A percentile compares a stretch with the other conserved stretches of the same genome.
Conservation (phyloP, 148 eudicot species). For the Camellia sinensis region DNA sequence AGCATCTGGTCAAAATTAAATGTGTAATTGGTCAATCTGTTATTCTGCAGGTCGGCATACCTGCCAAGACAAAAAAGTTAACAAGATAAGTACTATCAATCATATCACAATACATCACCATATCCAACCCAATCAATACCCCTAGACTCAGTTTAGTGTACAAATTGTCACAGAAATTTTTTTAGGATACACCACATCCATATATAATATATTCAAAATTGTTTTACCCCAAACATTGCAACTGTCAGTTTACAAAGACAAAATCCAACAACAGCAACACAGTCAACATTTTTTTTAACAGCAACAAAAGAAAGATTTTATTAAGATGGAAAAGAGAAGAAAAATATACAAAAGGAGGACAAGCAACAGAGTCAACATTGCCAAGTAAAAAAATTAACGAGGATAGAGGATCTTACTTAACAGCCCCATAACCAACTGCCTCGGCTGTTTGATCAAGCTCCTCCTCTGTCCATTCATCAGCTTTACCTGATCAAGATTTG, state of each 20-base stretch:
- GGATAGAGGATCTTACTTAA: constrained; percentile 59
- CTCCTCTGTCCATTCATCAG: constrained; percentile 71
- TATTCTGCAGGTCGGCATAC: constrained; percentile 96
- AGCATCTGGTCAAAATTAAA: constrained; percentile 94
- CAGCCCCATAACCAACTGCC: constrained; percentile 97
- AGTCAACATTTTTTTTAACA: no score
- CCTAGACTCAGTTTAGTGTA: neutral
- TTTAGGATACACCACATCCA: neutral
- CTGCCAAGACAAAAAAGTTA: constrained; percentile 37
- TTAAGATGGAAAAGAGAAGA: no score
- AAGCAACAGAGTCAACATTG: neutral
- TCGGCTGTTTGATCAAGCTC: constrained; percentile 84
- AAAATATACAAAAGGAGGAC: no score
- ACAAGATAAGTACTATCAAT: neutral
- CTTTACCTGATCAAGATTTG: constrained; percentile 57
- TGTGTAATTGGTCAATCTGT: constrained; percentile 88
- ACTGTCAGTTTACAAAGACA: neutral
- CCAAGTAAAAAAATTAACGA: neutral
- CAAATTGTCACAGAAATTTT: neutral
- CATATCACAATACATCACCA: neutral
- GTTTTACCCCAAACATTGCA: no score
- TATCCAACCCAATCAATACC: neutral
- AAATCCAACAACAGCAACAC: neutral
- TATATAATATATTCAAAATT: neutral
- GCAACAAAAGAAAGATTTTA: no score